Evolutionary conservation across 805 yeast species (phyloP).

Genomic region (Zygosaccharomyces lentus): DNA sequence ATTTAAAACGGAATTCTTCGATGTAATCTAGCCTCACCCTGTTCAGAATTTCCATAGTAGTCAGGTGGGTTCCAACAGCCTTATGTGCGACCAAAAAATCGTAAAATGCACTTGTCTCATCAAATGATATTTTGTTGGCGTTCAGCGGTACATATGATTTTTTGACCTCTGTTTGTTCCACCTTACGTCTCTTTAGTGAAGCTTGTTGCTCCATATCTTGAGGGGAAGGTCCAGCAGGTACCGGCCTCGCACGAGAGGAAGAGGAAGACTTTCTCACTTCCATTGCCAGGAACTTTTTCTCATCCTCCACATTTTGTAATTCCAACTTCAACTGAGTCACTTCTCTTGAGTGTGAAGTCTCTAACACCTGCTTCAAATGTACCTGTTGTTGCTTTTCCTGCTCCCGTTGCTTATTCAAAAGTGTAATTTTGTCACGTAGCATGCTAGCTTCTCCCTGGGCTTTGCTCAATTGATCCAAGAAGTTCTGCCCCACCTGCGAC

Average conservation of each 20-base stretch:
- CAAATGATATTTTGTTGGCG: conserved; percentile 19
- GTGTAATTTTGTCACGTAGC: conserved; percentile 58
- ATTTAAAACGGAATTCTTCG: conserved; percentile 15
- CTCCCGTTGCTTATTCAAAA: conserved; percentile 40
- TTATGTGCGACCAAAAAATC: conserved; percentile 25
- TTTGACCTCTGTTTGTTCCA: conserved; percentile 7
- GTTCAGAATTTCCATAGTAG: conserved; percentile 28
- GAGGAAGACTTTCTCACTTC: conserved; percentile 38
- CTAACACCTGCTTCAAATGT: conserved; percentile 26
- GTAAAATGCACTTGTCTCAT: conserved; percentile 25
- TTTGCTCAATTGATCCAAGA: conserved; percentile 36
- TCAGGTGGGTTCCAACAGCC: conserved; percentile 24
- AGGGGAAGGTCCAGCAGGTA: conserved; percentile 3
- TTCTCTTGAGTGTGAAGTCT: conserved; percentile 29
- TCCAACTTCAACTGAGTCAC: conserved; percentile 39
- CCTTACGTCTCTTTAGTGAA: conserved; percentile 13
- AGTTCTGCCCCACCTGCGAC: neutral
- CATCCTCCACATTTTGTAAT: conserved; percentile 46
- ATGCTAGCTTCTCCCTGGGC: conserved; percentile 82
- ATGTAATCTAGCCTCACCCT: conserved; percentile 20
- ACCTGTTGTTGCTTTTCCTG: conserved; percentile 36
- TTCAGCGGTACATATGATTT: conserved; percentile 15
- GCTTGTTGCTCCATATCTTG: conserved; percentile 6
- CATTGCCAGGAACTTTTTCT: conserved; percentile 49
- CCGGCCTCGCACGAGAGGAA: conserved; percentile 15